Evolutionary conservation across 306 rosid genomes (phyloP).

Genomic region (barrel medic (Medicago truncatula)): MtrunA17r5.0-ANR NC_053044.1:46311501-46312000

Average conservation of each 20-base stretch:
- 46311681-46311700: conserved; percentile 46
- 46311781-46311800: conserved; percentile 50
- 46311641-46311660: conserved; percentile 48
- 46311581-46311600: conserved; percentile 48
- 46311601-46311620: conserved; percentile 45
- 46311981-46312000: conserved; percentile 83
- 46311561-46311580: conserved; percentile 46
- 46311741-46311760: conserved; percentile 64
- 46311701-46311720: conserved; percentile 48
- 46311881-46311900: conserved; percentile 55
- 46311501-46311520: conserved; percentile 67
- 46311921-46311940: conserved; percentile 49
- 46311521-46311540: conserved; percentile 52
- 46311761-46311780: conserved; percentile 56
- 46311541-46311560: conserved; percentile 47
- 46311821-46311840: conserved; percentile 40
- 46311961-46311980: conserved; percentile 54
- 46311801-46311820: conserved; percentile 60
- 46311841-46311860: conserved; percentile 46
- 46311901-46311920: conserved; percentile 51
- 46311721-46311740: conserved; percentile 68
- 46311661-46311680: conserved; percentile 54
- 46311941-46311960: conserved; percentile 58
- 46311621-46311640: conserved; percentile 53
- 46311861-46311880: conserved; percentile 50